phyloP scores from a whole-genome alignment of 805 yeast species.

The Hanseniaspora valbyensis region DNA sequence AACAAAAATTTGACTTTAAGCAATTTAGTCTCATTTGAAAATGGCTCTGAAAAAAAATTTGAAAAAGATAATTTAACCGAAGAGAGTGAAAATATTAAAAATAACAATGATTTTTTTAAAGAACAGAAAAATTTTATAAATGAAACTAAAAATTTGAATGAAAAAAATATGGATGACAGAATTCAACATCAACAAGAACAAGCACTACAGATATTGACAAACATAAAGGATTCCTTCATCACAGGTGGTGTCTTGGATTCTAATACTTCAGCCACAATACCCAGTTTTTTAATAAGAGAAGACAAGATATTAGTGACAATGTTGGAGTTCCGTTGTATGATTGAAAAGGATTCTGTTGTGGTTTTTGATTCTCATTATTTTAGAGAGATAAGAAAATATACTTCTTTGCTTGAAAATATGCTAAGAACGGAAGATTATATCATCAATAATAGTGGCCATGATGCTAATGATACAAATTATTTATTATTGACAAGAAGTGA shows the following conservation, averaged over 20 bases:
- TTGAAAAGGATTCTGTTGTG: conserved; percentile 59
- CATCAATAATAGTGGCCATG: not conserved
- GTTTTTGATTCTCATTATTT: conserved; percentile 61
- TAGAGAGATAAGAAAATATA: conserved; percentile 53
- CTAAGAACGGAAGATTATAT: conserved; percentile 38
- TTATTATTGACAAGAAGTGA: not conserved
- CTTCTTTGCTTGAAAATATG: conserved; percentile 70
- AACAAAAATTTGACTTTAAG: not conserved
- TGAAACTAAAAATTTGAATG: not conserved
- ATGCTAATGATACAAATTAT: not conserved
- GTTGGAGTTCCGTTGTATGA: conserved; percentile 67
- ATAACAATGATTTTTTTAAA: too few relatives aligned
- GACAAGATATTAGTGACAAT: conserved; percentile 62
- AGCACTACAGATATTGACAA: conserved; percentile 4
- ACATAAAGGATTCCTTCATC: conserved; percentile 11
- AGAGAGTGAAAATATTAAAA: too few relatives aligned
- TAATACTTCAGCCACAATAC: conserved; percentile 59
- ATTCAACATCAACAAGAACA: conserved; percentile 2
- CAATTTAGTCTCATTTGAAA: not conserved
- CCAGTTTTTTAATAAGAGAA: conserved; percentile 65
- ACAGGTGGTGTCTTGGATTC: conserved; percentile 15
- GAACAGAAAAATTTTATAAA: too few relatives aligned
- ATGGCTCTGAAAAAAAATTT: not conserved
- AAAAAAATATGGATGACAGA: not conserved
- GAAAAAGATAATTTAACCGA: too few relatives aligned